phyloP scores from a whole-genome alignment of 495 filamentous ascomycete species.

The Talaromyces ruber region DNA sequence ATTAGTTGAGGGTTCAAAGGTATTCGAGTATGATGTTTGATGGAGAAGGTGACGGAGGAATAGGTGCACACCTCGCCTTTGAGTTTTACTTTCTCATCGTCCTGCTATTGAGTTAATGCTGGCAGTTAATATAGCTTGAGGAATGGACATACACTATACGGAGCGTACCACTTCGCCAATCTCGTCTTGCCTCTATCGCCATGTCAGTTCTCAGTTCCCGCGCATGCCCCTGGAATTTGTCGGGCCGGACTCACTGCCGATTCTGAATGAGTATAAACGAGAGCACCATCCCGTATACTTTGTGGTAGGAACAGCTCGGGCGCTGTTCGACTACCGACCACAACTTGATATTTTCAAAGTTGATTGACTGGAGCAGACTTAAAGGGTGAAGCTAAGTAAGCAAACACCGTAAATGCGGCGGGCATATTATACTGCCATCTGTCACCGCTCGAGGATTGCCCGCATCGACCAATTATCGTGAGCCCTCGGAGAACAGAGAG shows the following conservation, averaged over 20 bases:
- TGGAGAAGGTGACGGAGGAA: neutral
- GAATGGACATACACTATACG: slow-evolving; percentile 62
- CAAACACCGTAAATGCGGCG: neutral
- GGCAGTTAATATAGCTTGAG: neutral
- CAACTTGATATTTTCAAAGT: neutral
- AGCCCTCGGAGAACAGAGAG: neutral
- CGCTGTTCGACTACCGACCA: neutral
- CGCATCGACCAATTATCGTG: neutral
- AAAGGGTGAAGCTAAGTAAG: neutral
- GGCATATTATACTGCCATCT: neutral
- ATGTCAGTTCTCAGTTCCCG: neutral
- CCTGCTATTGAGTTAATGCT: slow-evolving; percentile 26
- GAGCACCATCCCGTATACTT: slow-evolving; percentile 54
- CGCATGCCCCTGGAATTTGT: neutral
- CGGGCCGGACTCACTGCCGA: slow-evolving; percentile 57
- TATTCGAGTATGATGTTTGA: neutral
- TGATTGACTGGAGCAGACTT: neutral
- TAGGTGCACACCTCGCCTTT: slow-evolving; percentile 64
- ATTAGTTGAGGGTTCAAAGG: neutral
- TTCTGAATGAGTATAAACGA: slow-evolving; percentile 97
- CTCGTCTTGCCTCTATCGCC: slow-evolving; percentile 86
- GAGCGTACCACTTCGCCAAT: slow-evolving; percentile 97
- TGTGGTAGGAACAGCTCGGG: neutral
- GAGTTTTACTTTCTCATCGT: slow-evolving; percentile 93
- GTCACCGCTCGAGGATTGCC: neutral